Base-by-base conservation (phyloP, 257 asterid genomes). In the Jasminum sambac region DNA sequence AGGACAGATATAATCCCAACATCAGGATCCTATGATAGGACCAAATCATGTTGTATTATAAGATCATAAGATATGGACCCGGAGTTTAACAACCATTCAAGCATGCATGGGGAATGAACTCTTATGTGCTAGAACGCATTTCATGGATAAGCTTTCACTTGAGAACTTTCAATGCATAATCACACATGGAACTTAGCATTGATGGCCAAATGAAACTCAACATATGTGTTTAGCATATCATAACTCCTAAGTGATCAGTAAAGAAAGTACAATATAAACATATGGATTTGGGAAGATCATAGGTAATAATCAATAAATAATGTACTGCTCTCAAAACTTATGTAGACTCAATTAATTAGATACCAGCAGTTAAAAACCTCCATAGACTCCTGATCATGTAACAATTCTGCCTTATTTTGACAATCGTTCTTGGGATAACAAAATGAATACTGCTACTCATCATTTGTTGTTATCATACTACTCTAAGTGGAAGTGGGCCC, bases 211-310 rank as follows among this genome's bases (percentile, higher is more conserved):
- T 8, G 39, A 43, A 37, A 66, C 17, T 26, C 40, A 43, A 71
- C 8, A 17, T 6, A 8, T 17, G 26, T 42, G 48, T 43, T 44
- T 44, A 44, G 7, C 55, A 14, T 39, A n/a, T 50, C 43, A 25
- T 41, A 6, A 48, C 48, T 38, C 39, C 65, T 38, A 25, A 63
- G n/a, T 38, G 34, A 25, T 26, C 0, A 8, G 14, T 13, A 8
- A 62, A 10, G 16, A 23, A 13, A 5, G 21, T 17, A 43, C 69
- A 0, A 25, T 5, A 5, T 46, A 19, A 16, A 46, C 57, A n/a
- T 46, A n/a, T 46, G 57, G 57, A 46, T 46, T 46, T 41, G 41
- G 41, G 37, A 43, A 9, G 41, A 63, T 40, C 34, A 70, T 37
- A 13, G 17, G 68, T 38, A 30, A 24, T 26, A n/a, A n/a, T n/a